Evolutionary conservation across 148 eudicot species (phyloP).

Genomic region (Tetragonia tetragonoides): DNA sequence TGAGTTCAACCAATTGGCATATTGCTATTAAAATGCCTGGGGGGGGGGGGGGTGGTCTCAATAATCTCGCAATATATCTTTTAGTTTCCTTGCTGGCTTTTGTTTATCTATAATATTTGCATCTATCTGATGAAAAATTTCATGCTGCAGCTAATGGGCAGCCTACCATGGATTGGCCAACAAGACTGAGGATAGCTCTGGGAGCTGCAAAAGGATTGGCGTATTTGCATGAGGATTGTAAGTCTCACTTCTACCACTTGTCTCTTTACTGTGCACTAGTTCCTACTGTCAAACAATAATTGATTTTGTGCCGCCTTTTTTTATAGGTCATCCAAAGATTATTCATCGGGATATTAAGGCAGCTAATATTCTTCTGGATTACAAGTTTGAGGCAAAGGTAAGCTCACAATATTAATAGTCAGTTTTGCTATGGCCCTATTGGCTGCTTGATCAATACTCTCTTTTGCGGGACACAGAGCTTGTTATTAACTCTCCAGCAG

Average conservation of each 20-base stretch:
- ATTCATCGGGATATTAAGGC: constrained; percentile 96
- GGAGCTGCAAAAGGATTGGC: constrained; percentile 88
- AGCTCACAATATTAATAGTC: constrained; percentile 14
- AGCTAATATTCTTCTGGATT: constrained; percentile 84
- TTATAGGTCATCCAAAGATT: constrained; percentile 93
- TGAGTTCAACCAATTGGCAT: constrained; percentile 5
- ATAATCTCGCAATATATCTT: background rate
- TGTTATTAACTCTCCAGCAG: background rate
- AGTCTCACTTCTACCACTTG: constrained; percentile 22
- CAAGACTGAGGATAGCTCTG: constrained; percentile 66
- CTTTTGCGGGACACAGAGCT: background rate
- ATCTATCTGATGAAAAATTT: constrained; percentile 17
- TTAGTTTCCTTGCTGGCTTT: constrained; percentile 3
- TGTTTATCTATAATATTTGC: background rate
- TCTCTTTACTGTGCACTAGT: background rate
- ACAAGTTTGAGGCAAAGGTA: constrained; percentile 94
- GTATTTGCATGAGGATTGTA: constrained; percentile 81
- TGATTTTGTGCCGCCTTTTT: constrained; percentile 14
- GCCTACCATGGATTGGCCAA: constrained; percentile 60
- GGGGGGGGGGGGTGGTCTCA: too few relatives aligned
- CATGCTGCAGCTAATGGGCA: constrained; percentile 52
- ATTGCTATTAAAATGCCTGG: background rate
- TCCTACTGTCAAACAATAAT: background rate
- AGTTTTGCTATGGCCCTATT: background rate
- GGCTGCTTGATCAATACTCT: constrained; percentile 6